Conservation (phyloP, 495 filamentous ascomycete genomes). For the Hypoxylon fragiforme region DNA sequence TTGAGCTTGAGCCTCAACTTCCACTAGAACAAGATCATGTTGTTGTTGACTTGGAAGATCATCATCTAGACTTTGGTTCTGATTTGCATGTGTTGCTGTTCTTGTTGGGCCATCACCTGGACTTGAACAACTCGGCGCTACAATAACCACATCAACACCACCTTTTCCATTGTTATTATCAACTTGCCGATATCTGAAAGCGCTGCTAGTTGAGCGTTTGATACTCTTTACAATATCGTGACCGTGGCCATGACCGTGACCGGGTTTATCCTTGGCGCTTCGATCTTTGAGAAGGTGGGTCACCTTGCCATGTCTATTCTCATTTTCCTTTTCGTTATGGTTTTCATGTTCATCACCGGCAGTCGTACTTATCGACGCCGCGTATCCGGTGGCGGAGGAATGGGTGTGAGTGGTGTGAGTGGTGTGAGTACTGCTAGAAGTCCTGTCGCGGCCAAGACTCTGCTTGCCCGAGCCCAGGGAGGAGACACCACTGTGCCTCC, state of each 20-base stretch:
- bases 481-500: conserved; percentile 47
- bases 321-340: neutral
- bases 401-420: too few relatives aligned
- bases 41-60: too few relatives aligned
- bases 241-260: conserved; percentile 1
- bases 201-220: neutral
- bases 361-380: conserved; percentile 28
- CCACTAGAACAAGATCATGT: too few relatives aligned
- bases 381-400: conserved; percentile 29
- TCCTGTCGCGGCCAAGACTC: conserved; percentile 24
- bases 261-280: conserved; percentile 8
- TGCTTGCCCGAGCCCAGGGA: conserved; percentile 41
- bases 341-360: conserved; percentile 10
- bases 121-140: conserved; percentile 4
- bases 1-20: too few relatives aligned
- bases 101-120: neutral
- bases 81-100: too few relatives aligned
- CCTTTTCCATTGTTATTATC: neutral
- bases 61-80: too few relatives aligned
- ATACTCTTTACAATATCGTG: conserved; percentile 1
- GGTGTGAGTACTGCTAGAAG: conserved; percentile 35
- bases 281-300: neutral
- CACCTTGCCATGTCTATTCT: conserved; percentile 1
- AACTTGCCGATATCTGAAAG: neutral
- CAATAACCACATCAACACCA: neutral